phyloP scores from a whole-genome alignment of 140 eudicot genomes.

The Ambrosia hybrid region DNA sequence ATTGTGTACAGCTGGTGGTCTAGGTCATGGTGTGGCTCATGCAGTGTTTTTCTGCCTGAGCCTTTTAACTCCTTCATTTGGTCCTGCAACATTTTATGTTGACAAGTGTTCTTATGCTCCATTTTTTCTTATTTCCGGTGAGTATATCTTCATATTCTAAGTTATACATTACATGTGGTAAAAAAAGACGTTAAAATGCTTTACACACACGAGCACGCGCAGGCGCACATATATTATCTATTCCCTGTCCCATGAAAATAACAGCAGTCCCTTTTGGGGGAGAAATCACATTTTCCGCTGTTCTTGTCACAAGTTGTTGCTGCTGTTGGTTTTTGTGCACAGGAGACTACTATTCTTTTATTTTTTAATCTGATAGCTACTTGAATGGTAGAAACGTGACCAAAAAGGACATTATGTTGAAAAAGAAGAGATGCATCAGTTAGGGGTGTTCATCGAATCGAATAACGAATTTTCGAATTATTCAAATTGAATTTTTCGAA shows the following conservation, averaged over 20 bases:
- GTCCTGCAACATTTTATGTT: slow-evolving; percentile 87
- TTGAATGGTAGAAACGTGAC: slow-evolving; percentile 3
- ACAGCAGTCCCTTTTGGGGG: neutral
- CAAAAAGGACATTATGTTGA: neutral
- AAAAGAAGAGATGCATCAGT: neutral
- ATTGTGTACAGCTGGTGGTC: slow-evolving; percentile 77
- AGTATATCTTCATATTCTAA: slow-evolving; percentile 18
- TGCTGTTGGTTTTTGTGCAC: slow-evolving; percentile 12
- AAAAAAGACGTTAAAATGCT: neutral
- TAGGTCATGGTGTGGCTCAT: slow-evolving; percentile 98
- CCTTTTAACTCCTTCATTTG: slow-evolving; percentile 93
- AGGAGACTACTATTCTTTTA: neutral
- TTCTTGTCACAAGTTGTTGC: neutral
- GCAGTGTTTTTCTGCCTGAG: slow-evolving; percentile 93
- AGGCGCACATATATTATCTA: neutral
- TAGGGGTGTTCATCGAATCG: too few species aligned
- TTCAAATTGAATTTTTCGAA: too few species aligned
- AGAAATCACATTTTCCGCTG: neutral
- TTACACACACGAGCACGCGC: neutral
- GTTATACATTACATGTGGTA: slow-evolving; percentile 9
- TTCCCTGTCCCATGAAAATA: neutral
- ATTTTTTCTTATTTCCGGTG: slow-evolving; percentile 89
- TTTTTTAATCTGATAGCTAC: neutral
- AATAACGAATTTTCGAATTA: too few species aligned
- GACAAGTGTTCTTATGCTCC: slow-evolving; percentile 88